A percentile compares a stretch with the other conserved stretches of the same genome.
Conservation (phyloP, 192 early-diverging fungal species). For the Umbelopsis isabellina region DNA sequence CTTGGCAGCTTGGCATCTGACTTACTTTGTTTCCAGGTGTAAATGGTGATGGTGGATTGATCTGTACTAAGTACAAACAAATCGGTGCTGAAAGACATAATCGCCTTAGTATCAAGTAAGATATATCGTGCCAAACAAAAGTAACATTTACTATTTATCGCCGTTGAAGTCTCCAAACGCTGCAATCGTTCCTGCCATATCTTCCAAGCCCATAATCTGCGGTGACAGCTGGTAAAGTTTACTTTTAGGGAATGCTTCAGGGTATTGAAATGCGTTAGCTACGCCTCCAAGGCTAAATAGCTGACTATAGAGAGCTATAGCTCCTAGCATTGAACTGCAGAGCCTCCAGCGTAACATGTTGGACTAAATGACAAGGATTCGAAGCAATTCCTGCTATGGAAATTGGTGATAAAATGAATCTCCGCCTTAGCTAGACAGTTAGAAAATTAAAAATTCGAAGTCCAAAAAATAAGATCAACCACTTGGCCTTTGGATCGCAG, state of each 20-base stretch:
- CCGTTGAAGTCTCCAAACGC: conserved; percentile 89
- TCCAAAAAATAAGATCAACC: background rate
- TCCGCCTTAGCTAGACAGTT: background rate
- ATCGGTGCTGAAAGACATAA: conserved; percentile 62
- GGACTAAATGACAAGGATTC: background rate
- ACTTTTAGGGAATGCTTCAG: conserved; percentile 31
- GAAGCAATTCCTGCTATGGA: background rate
- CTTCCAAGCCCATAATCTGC: conserved; percentile 51
- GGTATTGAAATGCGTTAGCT: conserved; percentile 28
- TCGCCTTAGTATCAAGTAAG: background rate
- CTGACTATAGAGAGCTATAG: background rate
- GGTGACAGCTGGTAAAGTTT: conserved; percentile 30
- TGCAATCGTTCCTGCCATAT: conserved; percentile 71
- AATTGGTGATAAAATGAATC: background rate
- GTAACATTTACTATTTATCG: conserved; percentile 65
- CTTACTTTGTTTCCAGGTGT: conserved; percentile 71
- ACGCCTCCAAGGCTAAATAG: background rate
- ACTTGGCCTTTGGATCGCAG: conserved; percentile 3
- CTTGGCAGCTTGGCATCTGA: conserved; percentile 7
- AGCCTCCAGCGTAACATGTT: conserved; percentile 17
- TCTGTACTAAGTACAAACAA: conserved; percentile 72
- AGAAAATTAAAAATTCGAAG: background rate
- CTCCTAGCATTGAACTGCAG: background rate
- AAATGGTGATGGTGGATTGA: conserved; percentile 69
- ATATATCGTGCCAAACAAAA: background rate